Conservation (phyloP, 1,284 basidiomycete genomes). For the Sporisorium scitamineum region DNA sequence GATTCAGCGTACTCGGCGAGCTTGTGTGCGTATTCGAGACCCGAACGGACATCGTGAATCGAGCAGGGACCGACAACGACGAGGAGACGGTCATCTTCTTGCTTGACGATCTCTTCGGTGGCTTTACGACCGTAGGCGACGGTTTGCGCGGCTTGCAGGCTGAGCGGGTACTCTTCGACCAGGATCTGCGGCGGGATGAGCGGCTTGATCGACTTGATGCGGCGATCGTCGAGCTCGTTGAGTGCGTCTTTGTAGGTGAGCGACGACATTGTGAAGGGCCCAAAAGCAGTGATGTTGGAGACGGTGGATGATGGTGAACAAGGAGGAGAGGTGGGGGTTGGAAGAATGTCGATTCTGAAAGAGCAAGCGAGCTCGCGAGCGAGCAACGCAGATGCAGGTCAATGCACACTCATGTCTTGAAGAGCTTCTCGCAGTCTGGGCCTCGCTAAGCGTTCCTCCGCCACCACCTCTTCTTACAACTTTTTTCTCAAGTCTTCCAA, state of each 20-base stretch:
- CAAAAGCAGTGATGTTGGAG: background rate
- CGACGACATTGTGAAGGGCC: constrained; percentile 7
- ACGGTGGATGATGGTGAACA: constrained; percentile 1
- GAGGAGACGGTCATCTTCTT: constrained; percentile 64
- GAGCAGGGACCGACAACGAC: constrained; percentile 68
- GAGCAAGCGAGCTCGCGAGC: background rate
- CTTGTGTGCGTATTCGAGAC: constrained; percentile 70
- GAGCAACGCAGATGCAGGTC: background rate
- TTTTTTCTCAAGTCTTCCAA: background rate
- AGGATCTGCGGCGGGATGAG: constrained; percentile 67
- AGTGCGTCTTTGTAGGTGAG: constrained; percentile 57
- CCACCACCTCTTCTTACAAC: background rate
- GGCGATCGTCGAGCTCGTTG: constrained; percentile 66
- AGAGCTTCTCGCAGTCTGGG: no score
- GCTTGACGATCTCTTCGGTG: constrained; percentile 63
- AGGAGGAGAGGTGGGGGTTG: background rate
- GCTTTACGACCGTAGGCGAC: constrained; percentile 55
- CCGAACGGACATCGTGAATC: constrained; percentile 66
- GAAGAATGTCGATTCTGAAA: background rate
- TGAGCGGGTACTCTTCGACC: constrained; percentile 66
- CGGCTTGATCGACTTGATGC: constrained; percentile 66
- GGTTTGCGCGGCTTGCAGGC: constrained; percentile 56
- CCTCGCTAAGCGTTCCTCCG: background rate
- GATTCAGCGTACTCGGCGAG: constrained; percentile 83
- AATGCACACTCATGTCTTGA: constrained; percentile 5